Conservation (phyloP, 1,139 yeast species). For the Geotrichum citri-aurantii region DNA sequence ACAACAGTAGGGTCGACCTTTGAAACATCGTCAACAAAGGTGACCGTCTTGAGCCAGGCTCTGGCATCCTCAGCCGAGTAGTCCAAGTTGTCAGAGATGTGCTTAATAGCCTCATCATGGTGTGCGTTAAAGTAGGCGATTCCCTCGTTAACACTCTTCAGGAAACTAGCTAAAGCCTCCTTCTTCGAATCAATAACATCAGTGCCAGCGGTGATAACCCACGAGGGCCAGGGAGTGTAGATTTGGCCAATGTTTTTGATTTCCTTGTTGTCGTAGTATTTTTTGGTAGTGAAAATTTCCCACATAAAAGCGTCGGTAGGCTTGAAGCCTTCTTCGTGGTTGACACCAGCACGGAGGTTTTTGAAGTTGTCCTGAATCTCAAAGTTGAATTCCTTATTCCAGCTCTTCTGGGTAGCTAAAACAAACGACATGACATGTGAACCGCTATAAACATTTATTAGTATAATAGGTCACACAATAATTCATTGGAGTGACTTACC, state of each 20-base stretch:
- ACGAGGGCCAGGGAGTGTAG: constrained; percentile 94
- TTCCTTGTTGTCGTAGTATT: constrained; percentile 72
- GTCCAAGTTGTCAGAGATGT: constrained; percentile 63
- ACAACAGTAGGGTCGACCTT: constrained; percentile 48
- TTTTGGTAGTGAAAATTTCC: constrained; percentile 87
- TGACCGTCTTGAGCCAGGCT: constrained; percentile 74
- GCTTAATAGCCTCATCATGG: constrained; percentile 59
- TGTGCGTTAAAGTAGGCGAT: constrained; percentile 56
- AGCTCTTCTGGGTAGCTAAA: constrained; percentile 53
- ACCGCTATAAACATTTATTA: constrained; percentile 44
- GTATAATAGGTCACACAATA: neutral
- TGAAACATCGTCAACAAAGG: constrained; percentile 49
- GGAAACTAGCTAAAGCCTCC: constrained; percentile 40
- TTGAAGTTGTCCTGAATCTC: constrained; percentile 62
- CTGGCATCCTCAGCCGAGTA: constrained; percentile 71
- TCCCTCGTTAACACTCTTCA: constrained; percentile 58
- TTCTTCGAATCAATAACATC: constrained; percentile 33
- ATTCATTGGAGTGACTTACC: neutral
- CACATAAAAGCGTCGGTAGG: constrained; percentile 87
- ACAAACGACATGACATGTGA: constrained; percentile 89
- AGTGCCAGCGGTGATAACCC: constrained; percentile 64
- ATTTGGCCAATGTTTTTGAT: constrained; percentile 80
- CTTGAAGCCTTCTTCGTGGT: constrained; percentile 39
- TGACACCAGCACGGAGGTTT: constrained; percentile 75
- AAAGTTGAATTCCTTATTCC: constrained; percentile 42